Evolutionary conservation across 306 rosid species (phyloP), one percentile per base, ranked within the genome.

Genomic region (Dryas alaskensis): DNA sequence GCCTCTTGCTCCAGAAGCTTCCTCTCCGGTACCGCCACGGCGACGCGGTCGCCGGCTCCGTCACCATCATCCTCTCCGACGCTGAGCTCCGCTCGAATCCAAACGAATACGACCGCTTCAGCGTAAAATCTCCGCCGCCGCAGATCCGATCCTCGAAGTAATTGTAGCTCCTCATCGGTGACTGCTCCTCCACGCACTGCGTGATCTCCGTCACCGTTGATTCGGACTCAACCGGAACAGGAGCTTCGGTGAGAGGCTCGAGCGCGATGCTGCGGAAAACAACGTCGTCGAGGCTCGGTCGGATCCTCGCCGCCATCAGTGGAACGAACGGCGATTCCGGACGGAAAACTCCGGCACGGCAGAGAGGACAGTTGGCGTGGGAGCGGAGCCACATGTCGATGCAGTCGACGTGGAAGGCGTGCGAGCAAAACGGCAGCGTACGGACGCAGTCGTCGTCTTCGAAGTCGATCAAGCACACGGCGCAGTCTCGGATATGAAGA

Each of bases 331-430:
- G 98, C 3, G 98, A 91, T 3, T 85, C 92, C 1, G 92, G 80
- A 39, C 94, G 81, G 73, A 93, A 80, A 13, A 93, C 87, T 2
- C 86, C 96, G 52, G 97, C 89, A 37, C 98, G 96, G 86, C 97
- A 93, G 73, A 93, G 97, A 0, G 98, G 98, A 53, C 98, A 93
- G 82, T 89, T 93, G 7, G 97, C 96, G 84, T 93, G 98, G 0
- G 98, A 93, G 60, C 97, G 78, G 5, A 93, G 91, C 98, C 98
- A 93, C 17, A 87, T 85, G 48, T 93, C 98, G 81, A 93, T 93
- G 73, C 98, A 93, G 8, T 93, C 98, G 0, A 88, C 81, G 69
- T 93, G 98, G 65, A 93, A 93, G 0, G 93, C 89, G 86, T 93
- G 98, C 0, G 90, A 91, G 52, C 98, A 93, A 1, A 87, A 76